Base-by-base conservation (phyloP, 257 asterid species). In the Fraxinus excelsior region DNA sequence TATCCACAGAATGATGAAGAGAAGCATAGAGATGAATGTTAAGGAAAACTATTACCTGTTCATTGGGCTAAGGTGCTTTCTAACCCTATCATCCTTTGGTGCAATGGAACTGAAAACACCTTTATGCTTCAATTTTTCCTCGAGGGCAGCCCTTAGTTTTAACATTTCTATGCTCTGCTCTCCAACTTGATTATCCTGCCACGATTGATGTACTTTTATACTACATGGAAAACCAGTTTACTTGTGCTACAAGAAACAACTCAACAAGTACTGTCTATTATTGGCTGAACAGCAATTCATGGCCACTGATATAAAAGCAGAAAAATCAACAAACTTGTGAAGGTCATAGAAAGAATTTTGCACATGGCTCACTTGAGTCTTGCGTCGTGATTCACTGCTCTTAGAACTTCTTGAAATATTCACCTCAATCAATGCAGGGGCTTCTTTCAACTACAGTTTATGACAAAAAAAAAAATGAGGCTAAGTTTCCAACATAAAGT, bases 141-240 rank as follows among this genome's bases (percentile, higher is more conserved):
- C 99, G 56, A 93, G 97, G 70, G 88, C 89, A 70, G 96, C 97
- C 86, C 99, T 86, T 73, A 90, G 79, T 89, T 90, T 95, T 67
- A 95, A 83, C 98, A 93, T 95, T 88, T 90, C 94, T 84, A 69
- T 75, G 90, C 98, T 96, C 85, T 91, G 97, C 35, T 7, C 71
- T 78, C 94, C 96, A 35, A 87, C 87, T 73, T 85, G 86, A 73
- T 81, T 80, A 78, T 87, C 92, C 99, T 93, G 90, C 60, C 83
- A 82, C 31, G 49, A 42, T 49, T 73, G 44, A 67, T 77, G 76
- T n/a, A 70, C 58, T 78, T 38, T 53, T 74, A 70, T 38, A n/a
- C 28, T 35, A 28, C 44, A 74, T 65, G 66, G 26, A 70, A 53
- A 80, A 73, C 67, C 35, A 74, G 12, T 73, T 74, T 74, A 70